Base-by-base conservation (phyloP, 2,329 filamentous ascomycete genomes). In the Phoma herbarum region DNA sequence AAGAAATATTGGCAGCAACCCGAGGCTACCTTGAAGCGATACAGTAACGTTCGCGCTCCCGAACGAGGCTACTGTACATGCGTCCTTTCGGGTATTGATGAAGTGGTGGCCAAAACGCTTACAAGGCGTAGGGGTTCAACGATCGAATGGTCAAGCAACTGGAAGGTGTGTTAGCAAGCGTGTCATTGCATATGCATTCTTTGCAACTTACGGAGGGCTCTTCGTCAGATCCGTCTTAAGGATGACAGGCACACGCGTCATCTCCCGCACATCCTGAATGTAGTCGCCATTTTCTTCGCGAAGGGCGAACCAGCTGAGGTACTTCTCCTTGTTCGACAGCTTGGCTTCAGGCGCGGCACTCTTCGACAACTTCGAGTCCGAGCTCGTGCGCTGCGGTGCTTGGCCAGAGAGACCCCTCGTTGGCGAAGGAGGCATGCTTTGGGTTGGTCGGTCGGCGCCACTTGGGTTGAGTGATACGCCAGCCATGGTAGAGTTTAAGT, bases 211-310 rank as follows among this genome's bases (percentile, higher is more conserved):
- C 93, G 95, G 95, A 81, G 95, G 95, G 82, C 94, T 98, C 91
- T 99, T 99, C 81, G 85, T 92, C 73, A 99, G 86, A 81, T 99
- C 95, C 66, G 95, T 98, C 88, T 97, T 98, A 73, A 99, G 82
- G 77, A 99, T 96, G 67, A 99, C 91, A n/a, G 95, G 95, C 61
- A 99, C 91, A 68, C 94, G 86, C 42, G 92, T 94, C 93, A 99
- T 97, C 84, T 99, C 95, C 57, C 89, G 93, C 66, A 99, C 93
- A 78, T 99, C 95, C 81, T 99, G 95, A 73, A 99, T 97, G 82
- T 96, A 96, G 70, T 98, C 91, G 65, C 94, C 94, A 68, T 91
- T 90, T 79, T 96, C 91, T 78, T 99, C 94, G 51, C 95, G 86
- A 68, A 99, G 84, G 69, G 89, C 88, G 83, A 98, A 98, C 65